Evolutionary conservation across 202 grass and related monocot species (phyloP), one percentile per base, ranked within the genome.

Genomic region (Digitaria exilis): DNA sequence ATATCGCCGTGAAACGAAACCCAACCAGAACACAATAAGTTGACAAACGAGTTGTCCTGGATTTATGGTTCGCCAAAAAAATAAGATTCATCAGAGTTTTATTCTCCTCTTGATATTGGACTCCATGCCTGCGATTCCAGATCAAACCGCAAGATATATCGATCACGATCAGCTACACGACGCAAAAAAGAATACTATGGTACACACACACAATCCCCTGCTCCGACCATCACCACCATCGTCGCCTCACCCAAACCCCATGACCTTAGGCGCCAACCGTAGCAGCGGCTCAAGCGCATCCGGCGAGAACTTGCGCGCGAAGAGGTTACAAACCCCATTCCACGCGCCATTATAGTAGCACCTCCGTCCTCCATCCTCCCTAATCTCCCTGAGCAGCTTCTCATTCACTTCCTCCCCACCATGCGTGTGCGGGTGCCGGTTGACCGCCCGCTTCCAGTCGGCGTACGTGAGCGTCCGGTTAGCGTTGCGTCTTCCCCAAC

Each of bases 301-400:
- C 0, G 92, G 84, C 43, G 82, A 18, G 84, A 97, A 97, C 79
- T 94, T 97, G 71, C 95, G 84, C 12, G 88, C 90, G 42, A 97
- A 97, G 86, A 94, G 49, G 82, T 75, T 85, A 76, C 90, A 94
- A 14, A 86, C 16, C 4, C 73, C 86, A 1, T 6, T 69, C 60
- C 80, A 0, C 0, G 6, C 50, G n/a, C 86, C 95, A 18, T 91
- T 88, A 69, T 97, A 90, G 28, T 37, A 90, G 89, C 90, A 97
- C 4, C 84, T 46, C 3, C 26, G 3, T 1, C 44, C 60, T 0
- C 77, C 84, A 6, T 90, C 83, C 24, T 60, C 66, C 58, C 87
- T 84, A 54, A 94, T 93, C 86, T 61, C 83, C 80, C 22, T 35
- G 59, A 97, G 25, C 2, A 89, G 52, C 35, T 80, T 88, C 74